phyloP scores from a whole-genome alignment of 1,284 basidiomycete species.

The Violaceomyces palustris region DNA sequence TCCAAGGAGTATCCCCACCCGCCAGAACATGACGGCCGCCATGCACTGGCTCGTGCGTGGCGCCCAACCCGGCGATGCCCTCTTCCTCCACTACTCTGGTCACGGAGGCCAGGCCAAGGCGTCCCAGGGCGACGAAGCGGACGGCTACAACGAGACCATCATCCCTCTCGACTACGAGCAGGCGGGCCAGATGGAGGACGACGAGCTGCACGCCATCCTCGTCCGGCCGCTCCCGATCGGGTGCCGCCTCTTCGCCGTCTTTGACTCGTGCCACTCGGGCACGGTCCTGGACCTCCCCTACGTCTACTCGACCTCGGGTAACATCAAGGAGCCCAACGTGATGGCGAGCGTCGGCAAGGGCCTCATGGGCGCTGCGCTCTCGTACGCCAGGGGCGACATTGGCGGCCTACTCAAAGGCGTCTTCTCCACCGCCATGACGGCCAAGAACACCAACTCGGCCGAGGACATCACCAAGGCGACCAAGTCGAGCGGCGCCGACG shows the following conservation, averaged over 20 bases:
- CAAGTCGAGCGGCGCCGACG: constrained; percentile 72
- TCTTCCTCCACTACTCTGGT: constrained; percentile 52
- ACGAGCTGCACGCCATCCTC: constrained; percentile 50
- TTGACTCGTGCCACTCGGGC: constrained; percentile 51
- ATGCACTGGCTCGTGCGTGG: constrained; percentile 52
- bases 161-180: constrained; percentile 50
- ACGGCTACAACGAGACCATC: constrained; percentile 52
- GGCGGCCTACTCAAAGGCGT: constrained; percentile 58
- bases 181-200: constrained; percentile 51
- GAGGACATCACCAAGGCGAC: constrained; percentile 64
- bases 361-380: constrained; percentile 59
- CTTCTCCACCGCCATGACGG: constrained; percentile 55
- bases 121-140: constrained; percentile 49
- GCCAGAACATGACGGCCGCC: constrained; percentile 51
- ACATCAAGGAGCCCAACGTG: constrained; percentile 80
- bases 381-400: constrained; percentile 72
- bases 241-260: constrained; percentile 22
- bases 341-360: constrained; percentile 48
- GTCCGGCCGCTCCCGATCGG: constrained; percentile 47
- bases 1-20: constrained; percentile 46
- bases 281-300: constrained; percentile 52
- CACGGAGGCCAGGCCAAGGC: constrained; percentile 52
- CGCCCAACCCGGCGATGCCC: constrained; percentile 47
- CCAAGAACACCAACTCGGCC: constrained; percentile 59
- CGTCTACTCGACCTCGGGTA: constrained; percentile 80